Evolutionary conservation across 108 stramenopile genomes (phyloP).

Genomic region (Nitzschia sp.): DNA sequence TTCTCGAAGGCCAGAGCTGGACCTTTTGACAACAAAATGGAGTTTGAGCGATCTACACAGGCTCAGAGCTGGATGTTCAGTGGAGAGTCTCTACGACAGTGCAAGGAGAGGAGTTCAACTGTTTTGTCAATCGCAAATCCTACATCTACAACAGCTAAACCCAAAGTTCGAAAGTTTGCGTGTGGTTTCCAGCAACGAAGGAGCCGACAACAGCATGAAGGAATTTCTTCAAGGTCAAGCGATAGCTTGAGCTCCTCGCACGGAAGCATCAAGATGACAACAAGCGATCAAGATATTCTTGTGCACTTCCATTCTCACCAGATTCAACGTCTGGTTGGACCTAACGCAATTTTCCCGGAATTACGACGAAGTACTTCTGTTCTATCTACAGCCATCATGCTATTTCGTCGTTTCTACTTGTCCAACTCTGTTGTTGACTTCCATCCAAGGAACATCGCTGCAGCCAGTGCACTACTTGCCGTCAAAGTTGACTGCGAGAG

Average conservation of each 20-base stretch:
- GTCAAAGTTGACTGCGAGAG: constrained; percentile 69
- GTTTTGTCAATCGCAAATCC: background rate
- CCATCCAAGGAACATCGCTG: constrained; percentile 65
- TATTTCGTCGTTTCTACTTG: constrained; percentile 74
- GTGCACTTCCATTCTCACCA: constrained; percentile 75
- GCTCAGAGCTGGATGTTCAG: constrained; percentile 51
- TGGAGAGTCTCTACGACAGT: constrained; percentile 34
- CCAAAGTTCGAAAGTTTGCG: constrained; percentile 36
- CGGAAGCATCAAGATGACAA: constrained; percentile 18
- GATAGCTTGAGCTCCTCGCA: background rate
- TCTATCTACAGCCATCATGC: constrained; percentile 67
- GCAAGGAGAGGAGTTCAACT: constrained; percentile 26
- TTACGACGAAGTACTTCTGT: constrained; percentile 56
- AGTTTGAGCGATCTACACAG: constrained; percentile 52
- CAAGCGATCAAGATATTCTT: constrained; percentile 56
- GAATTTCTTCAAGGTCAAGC: background rate
- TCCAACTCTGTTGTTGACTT: constrained; percentile 76
- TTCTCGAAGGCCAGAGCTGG: background rate
- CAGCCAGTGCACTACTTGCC: constrained; percentile 71
- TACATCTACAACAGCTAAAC: constrained; percentile 1
- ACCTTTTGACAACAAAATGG: constrained; percentile 31
- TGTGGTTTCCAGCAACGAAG: constrained; percentile 38
- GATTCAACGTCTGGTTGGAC: constrained; percentile 68
- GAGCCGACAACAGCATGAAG: background rate
- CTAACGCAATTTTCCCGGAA: constrained; percentile 54